phyloP scores from a whole-genome alignment of 768 basidiomycete species.

The Boletus tomentosulus region DNA sequence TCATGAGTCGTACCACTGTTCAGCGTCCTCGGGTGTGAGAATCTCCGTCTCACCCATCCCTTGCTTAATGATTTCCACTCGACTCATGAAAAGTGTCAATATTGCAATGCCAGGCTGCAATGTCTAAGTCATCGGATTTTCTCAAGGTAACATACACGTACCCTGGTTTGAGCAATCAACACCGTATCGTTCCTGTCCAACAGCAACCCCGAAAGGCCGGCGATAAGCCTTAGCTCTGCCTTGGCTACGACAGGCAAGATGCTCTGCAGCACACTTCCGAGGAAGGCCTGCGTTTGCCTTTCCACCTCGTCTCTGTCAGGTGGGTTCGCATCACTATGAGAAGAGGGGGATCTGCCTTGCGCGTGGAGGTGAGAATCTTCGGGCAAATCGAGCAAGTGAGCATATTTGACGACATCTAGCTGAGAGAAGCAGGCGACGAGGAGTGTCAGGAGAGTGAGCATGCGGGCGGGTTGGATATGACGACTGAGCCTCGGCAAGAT shows the following conservation, averaged over 20 bases:
- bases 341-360: slow-evolving; percentile 17
- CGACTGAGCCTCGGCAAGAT: slow-evolving; percentile 86
- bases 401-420: slow-evolving; percentile 83
- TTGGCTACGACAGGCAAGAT: slow-evolving; percentile 78
- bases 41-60: slow-evolving; percentile 54
- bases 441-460: slow-evolving; percentile 85
- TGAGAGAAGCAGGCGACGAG: slow-evolving; percentile 93
- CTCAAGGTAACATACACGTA: slow-evolving; percentile 34
- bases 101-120: slow-evolving; percentile 85
- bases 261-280: slow-evolving; percentile 81
- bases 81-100: slow-evolving; percentile 84
- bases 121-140: not conserved
- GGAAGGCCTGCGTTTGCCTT: slow-evolving; percentile 85
- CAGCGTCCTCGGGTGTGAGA: slow-evolving; percentile 68
- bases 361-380: slow-evolving; percentile 46
- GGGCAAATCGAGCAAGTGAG: slow-evolving; percentile 63
- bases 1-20: slow-evolving; percentile 58
- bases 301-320: slow-evolving; percentile 67
- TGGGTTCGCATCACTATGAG: slow-evolving; percentile 10
- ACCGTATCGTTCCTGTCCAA: slow-evolving; percentile 75
- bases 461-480: slow-evolving; percentile 71
- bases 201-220: slow-evolving; percentile 80
- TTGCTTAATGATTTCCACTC: slow-evolving; percentile 91
- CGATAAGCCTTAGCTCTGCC: slow-evolving; percentile 76
- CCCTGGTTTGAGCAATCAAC: slow-evolving; percentile 73